phyloP scores from a whole-genome alignment of 768 basidiomycete species.

The Termitomyces sp. region DNA sequence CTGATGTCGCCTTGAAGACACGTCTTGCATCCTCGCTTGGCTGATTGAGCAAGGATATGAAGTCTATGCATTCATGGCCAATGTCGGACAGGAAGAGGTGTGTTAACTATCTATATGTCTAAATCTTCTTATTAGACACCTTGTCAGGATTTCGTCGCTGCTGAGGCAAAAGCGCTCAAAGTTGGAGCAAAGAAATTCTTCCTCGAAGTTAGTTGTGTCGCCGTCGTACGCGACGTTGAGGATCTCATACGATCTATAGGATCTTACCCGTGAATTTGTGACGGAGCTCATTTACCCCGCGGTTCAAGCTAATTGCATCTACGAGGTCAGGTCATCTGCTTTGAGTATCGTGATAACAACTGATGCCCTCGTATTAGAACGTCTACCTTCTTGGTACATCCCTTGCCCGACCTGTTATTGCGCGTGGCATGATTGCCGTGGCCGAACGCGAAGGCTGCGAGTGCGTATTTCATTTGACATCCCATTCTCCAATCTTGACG shows the following conservation, averaged over 20 bases:
- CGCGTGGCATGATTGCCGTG: slow-evolving; percentile 95
- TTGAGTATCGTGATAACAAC: background rate
- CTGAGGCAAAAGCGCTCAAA: slow-evolving; percentile 79
- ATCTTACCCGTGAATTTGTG: slow-evolving; percentile 91
- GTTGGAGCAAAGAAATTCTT: slow-evolving; percentile 98
- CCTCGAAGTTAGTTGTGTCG: slow-evolving; percentile 51
- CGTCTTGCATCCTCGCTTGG: slow-evolving; percentile 99
- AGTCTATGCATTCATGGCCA: slow-evolving; percentile 95
- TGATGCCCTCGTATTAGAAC: slow-evolving; percentile 41
- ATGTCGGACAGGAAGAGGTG: slow-evolving; percentile 90
- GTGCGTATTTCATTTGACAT: slow-evolving; percentile 40
- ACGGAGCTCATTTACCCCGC: slow-evolving; percentile 97
- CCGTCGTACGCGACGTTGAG: background rate
- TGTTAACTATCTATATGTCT: slow-evolving; percentile 3
- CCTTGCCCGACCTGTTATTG: slow-evolving; percentile 96
- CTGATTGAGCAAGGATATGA: slow-evolving; percentile 98
- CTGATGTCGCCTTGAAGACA: slow-evolving; percentile 50
- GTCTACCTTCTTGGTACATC: slow-evolving; percentile 98
- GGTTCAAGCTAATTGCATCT: slow-evolving; percentile 97
- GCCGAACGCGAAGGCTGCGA: slow-evolving; percentile 93
- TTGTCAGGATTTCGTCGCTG: slow-evolving; percentile 85
- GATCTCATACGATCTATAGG: slow-evolving; percentile 36
- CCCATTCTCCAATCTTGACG: background rate
- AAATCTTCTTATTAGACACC: slow-evolving; percentile 2
- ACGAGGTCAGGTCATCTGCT: slow-evolving; percentile 58